Percentiles rank a stretch among this genome's conserved stretches.
These are phyloP conservation scores for Wickerhamiella vanderwaltii DNA, from an alignment of 805 yeast species.

Conservation along the genomic window DNA sequence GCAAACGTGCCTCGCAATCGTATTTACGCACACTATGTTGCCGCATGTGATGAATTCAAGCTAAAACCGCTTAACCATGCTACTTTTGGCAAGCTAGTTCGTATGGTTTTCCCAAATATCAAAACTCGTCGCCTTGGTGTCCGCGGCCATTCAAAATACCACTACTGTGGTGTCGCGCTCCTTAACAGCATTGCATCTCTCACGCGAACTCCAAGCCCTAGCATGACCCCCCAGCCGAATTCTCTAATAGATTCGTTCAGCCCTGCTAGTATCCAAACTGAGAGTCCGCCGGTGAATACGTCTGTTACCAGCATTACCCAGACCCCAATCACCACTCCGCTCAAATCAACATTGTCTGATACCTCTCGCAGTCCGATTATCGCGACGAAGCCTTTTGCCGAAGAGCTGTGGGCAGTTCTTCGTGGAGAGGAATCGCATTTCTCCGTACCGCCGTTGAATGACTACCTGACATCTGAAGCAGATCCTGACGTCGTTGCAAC, in stretches of 20 bases:
- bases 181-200: constrained; percentile 22
- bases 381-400: neutral
- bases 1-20: constrained; percentile 53
- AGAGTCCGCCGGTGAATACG: constrained; percentile 7
- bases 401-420: constrained; percentile 4
- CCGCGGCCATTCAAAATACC: constrained; percentile 73
- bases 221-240: neutral
- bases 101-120: constrained; percentile 50
- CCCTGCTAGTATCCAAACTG: constrained; percentile 8
- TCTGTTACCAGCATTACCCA: constrained; percentile 2
- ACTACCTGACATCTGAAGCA: constrained; percentile 34
- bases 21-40: constrained; percentile 55
- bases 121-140: constrained; percentile 71
- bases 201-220: constrained; percentile 8
- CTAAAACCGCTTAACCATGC: constrained; percentile 61
- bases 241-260: constrained; percentile 9
- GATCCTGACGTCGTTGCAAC: constrained; percentile 52
- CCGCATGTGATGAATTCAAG: constrained; percentile 41
- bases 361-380: neutral
- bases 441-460: constrained; percentile 30
- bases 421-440: constrained; percentile 22
- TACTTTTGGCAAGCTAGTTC: constrained; percentile 62
- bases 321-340: constrained; percentile 1
- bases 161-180: constrained; percentile 63
- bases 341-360: neutral